Evolutionary conservation across 2,329 filamentous ascomycete genomes (phyloP), one percentile per base, ranked within the genome.

Genomic region (Zasmidium angulare): DNA sequence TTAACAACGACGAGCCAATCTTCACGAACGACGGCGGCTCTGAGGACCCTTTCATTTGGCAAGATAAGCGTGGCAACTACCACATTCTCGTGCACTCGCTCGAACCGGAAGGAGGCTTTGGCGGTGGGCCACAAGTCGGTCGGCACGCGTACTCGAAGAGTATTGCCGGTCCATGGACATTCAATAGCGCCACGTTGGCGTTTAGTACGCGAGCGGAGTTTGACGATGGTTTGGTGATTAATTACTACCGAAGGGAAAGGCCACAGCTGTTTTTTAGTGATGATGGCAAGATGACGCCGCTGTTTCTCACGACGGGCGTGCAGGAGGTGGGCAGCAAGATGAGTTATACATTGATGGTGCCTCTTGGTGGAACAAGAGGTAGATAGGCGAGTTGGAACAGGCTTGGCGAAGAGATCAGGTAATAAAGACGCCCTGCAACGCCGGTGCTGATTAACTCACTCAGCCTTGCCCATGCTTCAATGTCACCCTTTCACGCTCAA

Each of bases 1-100:
- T 56, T 21, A 56, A 56, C 47, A 51, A 51, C 21, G 48, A 56
- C 48, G n/a, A 46, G 21, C 54, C 54, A 12, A 50, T 56, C 31
- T 56, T 56, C 19, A 24, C 23, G 2, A 46, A 50, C n/a, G 26
- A 26, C 14, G 48, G 36, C 36, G 36, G 36, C 36, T 14, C 54
- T 17, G 48, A 56, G 22, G 54, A 56, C 23, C 54, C 54, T 24
- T 50, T 56, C 40, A 22, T 36, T 1, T 56, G 47, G 54, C 47
- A 51, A 24, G 54, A 56, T 21, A 26, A 23, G 4, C 54, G 54
- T 3, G 54, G 48, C 6, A 50, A 56, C 14, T 56, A 26, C 31
- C 47, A 56, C 26, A 46, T 56, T 24, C 47, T 56, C 7, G 14
- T 56, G 1, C 54, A 56, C 31, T 56, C 53, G 2, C 46, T 55